phyloP scores from a whole-genome alignment of 2,329 filamentous ascomycete genomes.

The Pyrenochaeta sp. region DNA sequence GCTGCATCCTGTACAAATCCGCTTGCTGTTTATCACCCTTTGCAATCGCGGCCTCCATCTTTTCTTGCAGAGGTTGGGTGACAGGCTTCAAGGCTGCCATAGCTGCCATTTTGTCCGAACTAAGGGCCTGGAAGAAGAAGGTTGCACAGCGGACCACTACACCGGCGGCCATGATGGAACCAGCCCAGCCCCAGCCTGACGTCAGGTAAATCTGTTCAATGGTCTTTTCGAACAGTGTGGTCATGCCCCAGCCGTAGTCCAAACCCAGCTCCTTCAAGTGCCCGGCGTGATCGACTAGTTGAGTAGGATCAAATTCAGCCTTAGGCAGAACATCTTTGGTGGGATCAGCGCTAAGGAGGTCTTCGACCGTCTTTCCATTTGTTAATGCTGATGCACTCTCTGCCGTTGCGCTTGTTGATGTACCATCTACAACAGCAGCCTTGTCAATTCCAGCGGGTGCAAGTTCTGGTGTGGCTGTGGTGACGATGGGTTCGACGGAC shows the following conservation, averaged over 20 bases:
- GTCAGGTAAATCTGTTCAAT: constrained; percentile 86
- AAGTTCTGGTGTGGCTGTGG: constrained; percentile 42
- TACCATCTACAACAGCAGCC: constrained; percentile 30
- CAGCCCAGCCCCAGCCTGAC: constrained; percentile 82
- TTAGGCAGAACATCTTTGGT: constrained; percentile 22
- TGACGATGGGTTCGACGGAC: constrained; percentile 33
- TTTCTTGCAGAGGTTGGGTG: constrained; percentile 63
- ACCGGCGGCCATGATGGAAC: constrained; percentile 72
- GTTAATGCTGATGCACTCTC: constrained; percentile 11
- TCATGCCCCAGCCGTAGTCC: constrained; percentile 86
- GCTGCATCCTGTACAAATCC: constrained; percentile 54
- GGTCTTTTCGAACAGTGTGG: constrained; percentile 74
- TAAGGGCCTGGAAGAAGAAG: constrained; percentile 67
- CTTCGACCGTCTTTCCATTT: constrained; percentile 29
- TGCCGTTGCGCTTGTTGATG: constrained; percentile 25
- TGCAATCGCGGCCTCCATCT: constrained; percentile 58
- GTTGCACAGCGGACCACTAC: constrained; percentile 70
- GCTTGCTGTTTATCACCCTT: constrained; percentile 55
- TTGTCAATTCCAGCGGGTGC: constrained; percentile 49
- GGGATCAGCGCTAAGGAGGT: constrained; percentile 26
- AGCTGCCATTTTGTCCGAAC: constrained; percentile 69
- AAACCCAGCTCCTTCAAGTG: constrained; percentile 84
- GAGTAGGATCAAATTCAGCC: constrained; percentile 52
- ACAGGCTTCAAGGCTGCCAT: constrained; percentile 68
- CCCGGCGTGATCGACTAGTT: constrained; percentile 78